Conservation (phyloP, 2,329 filamentous ascomycete genomes). For the Chalaropsis thielavioides region DNA sequence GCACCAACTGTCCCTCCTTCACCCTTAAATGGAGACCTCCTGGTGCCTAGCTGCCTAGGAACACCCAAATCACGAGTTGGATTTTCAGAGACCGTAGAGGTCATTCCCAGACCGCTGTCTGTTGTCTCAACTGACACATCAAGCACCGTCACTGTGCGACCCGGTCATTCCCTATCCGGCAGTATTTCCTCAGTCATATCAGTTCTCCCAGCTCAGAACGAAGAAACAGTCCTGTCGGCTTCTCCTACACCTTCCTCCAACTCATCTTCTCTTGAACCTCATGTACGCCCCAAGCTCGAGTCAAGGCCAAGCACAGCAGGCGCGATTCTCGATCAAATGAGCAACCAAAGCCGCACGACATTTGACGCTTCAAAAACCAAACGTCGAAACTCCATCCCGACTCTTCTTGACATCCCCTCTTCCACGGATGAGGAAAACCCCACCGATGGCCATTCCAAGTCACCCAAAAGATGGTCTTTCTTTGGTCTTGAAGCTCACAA, state of each 20-base stretch:
- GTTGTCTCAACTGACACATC: conserved; percentile 73
- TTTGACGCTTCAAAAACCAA: conserved; percentile 27
- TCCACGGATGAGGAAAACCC: conserved; percentile 23
- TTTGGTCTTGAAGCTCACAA: conserved; percentile 42
- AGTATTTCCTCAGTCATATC: conserved; percentile 70
- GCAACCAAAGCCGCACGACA: conserved; percentile 13
- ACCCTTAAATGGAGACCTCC: not conserved
- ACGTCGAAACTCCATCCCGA: conserved; percentile 45
- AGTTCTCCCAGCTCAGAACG: conserved; percentile 15
- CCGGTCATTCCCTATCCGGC: conserved; percentile 58
- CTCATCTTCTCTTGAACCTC: not conserved
- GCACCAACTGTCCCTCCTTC: not conserved
- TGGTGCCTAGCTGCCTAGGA: not conserved
- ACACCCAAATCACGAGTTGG: conserved; percentile 52
- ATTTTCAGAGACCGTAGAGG: conserved; percentile 73
- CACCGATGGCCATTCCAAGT: conserved; percentile 35
- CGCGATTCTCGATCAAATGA: conserved; percentile 44
- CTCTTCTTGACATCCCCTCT: conserved; percentile 31
- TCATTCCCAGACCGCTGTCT: conserved; percentile 69
- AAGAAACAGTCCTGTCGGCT: conserved; percentile 22
- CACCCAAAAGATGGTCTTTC: conserved; percentile 46
- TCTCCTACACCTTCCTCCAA: not conserved
- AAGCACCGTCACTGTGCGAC: conserved; percentile 55
- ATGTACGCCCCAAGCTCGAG: conserved; percentile 23
- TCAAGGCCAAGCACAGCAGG: conserved; percentile 56